Evolutionary conservation across 208 protist genomes (phyloP).

Genomic region (Leishmania aethiopica): DNA sequence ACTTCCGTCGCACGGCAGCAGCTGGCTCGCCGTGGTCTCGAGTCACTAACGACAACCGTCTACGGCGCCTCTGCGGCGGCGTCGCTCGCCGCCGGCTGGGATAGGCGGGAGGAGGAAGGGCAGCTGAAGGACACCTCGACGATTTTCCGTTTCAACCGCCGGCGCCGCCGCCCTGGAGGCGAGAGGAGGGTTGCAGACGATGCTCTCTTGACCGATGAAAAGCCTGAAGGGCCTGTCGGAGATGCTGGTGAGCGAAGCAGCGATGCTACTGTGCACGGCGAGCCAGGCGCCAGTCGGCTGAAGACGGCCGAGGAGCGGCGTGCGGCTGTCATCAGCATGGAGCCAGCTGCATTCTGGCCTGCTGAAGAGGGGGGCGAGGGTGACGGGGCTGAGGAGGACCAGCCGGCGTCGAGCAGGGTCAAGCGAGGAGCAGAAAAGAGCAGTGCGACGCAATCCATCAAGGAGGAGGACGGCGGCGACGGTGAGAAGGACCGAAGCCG

Average conservation of each 20-base stretch:
- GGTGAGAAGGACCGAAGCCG: background rate
- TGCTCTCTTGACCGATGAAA: too few species aligned
- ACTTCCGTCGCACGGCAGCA: slow-evolving; percentile 68
- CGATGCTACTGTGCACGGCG: background rate
- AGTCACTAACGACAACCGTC: slow-evolving; percentile 76
- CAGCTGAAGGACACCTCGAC: slow-evolving; percentile 67
- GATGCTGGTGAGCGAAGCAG: background rate
- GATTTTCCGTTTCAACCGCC: slow-evolving; percentile 79
- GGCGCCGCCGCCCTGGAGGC: slow-evolving; percentile 13
- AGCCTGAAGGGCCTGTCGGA: background rate
- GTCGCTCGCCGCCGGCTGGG: slow-evolving; percentile 68
- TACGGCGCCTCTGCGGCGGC: slow-evolving; percentile 86
- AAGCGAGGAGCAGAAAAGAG: slow-evolving; percentile 6
- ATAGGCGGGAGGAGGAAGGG: slow-evolving; percentile 53
- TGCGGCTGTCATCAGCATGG: slow-evolving; percentile 26
- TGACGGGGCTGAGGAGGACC: slow-evolving; percentile 11
- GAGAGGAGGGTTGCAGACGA: background rate
- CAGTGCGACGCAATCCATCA: slow-evolving; percentile 5
- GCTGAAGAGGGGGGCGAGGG: slow-evolving; percentile 10
- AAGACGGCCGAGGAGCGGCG: slow-evolving; percentile 24
- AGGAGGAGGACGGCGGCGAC: background rate
- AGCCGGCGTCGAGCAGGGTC: background rate
- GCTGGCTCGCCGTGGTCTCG: slow-evolving; percentile 60
- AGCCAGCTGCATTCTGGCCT: slow-evolving; percentile 22
- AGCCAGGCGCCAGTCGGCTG: background rate